Conservation (phyloP, 495 filamentous ascomycete species). For the Talaromyces wortmannii region DNA sequence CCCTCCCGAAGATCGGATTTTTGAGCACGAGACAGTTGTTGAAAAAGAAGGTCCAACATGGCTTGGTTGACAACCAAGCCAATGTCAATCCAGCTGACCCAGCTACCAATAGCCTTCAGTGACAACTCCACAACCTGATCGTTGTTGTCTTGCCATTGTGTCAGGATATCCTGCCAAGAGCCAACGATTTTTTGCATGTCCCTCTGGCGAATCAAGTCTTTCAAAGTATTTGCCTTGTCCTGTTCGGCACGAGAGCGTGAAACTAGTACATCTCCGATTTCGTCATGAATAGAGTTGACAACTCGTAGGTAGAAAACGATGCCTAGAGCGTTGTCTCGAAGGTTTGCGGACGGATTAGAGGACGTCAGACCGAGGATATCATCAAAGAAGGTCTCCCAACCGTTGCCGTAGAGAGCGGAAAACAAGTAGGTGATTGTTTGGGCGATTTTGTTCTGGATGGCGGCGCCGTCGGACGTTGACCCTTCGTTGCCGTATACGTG, state of each 20-base stretch:
- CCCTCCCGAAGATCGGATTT: conserved; percentile 39
- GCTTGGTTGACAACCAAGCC: conserved; percentile 82
- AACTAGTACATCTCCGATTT: conserved; percentile 91
- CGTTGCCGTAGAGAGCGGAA: conserved; percentile 69
- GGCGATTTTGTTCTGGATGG: conserved; percentile 93
- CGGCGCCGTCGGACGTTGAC: conserved; percentile 52
- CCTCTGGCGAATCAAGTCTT: conserved; percentile 76
- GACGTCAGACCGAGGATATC: conserved; percentile 69
- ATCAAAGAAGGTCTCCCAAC: conserved; percentile 83
- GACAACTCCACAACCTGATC: conserved; percentile 75
- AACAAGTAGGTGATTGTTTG: conserved; percentile 94
- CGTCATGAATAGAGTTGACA: conserved; percentile 84
- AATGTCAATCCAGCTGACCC: conserved; percentile 98
- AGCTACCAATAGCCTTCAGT: conserved; percentile 80
- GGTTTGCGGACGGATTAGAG: conserved; percentile 36
- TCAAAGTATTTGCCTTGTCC: conserved; percentile 74
- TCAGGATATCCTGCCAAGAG: conserved; percentile 88
- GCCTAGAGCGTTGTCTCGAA: conserved; percentile 62
- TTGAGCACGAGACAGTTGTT: conserved; percentile 59
- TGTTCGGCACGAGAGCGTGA: conserved; percentile 65
- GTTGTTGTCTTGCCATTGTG: conserved; percentile 68
- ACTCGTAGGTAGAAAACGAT: conserved; percentile 85
- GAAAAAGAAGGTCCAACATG: conserved; percentile 76
- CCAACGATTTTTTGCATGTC: conserved; percentile 79
- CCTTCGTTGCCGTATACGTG: conserved; percentile 58